phyloP scores from a whole-genome alignment of 495 filamentous ascomycete species.

The Penicillium desertorum region DNA sequence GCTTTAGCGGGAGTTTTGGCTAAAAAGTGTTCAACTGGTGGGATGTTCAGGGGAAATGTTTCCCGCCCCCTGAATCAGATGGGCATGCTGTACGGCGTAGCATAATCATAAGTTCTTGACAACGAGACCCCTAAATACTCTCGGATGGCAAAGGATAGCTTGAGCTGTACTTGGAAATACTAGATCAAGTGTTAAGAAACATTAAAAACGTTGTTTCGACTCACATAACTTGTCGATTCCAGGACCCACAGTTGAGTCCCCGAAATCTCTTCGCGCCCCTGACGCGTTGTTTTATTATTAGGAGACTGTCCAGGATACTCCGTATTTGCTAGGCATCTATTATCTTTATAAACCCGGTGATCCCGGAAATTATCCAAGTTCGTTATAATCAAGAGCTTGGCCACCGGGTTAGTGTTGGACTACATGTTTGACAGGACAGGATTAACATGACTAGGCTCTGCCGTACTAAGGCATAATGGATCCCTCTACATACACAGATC shows the following conservation, averaged over 20 bases:
- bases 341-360: background rate
- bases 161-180: background rate
- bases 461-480: slow-evolving; percentile 25
- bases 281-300: slow-evolving; percentile 8
- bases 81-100: background rate
- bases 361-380: background rate
- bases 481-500: slow-evolving; percentile 43
- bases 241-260: slow-evolving; percentile 9
- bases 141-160: slow-evolving; percentile 1
- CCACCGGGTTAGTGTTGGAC: slow-evolving; percentile 2
- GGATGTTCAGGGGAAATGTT: background rate
- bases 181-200: background rate
- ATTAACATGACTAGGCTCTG: slow-evolving; percentile 4
- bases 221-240: slow-evolving; percentile 4
- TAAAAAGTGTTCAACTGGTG: background rate
- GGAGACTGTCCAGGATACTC: background rate
- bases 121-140: background rate
- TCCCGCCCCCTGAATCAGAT: slow-evolving; percentile 1
- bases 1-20: background rate
- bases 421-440: background rate
- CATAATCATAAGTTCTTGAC: background rate
- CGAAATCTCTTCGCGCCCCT: slow-evolving; percentile 17
- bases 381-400: background rate
- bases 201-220: background rate
- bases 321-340: background rate